phyloP scores from a whole-genome alignment of 208 protist genomes.

The Trypanosoma cruzi region DNA sequence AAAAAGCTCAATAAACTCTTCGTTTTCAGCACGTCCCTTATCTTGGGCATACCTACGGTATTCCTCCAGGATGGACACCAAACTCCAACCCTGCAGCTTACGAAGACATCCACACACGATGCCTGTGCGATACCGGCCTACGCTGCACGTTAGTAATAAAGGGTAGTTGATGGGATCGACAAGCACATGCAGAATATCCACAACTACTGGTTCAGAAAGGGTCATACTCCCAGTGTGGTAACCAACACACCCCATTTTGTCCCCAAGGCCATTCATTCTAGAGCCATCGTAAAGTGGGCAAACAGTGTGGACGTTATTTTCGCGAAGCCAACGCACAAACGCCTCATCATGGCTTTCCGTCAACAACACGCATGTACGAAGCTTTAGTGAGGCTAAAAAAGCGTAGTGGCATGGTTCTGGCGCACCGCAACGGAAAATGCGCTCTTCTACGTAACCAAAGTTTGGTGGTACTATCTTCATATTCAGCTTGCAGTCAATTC shows the following conservation, averaged over 20 bases:
- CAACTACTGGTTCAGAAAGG: conserved; percentile 82
- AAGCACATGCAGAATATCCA: conserved; percentile 94
- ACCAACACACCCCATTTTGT: conserved; percentile 21
- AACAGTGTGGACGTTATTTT: conserved; percentile 90
- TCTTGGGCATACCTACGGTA: conserved; percentile 96
- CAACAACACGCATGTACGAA: conserved; percentile 96
- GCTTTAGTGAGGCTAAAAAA: conserved; percentile 95
- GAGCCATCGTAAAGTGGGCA: conserved; percentile 60
- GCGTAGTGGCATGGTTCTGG: conserved; percentile 96
- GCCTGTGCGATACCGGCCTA: conserved; percentile 97
- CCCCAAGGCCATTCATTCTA: conserved; percentile 14
- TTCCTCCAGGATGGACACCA: conserved; percentile 98
- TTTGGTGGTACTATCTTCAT: conserved; percentile 95
- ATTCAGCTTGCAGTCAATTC: not conserved
- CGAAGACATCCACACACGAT: conserved; percentile 98
- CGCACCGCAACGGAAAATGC: conserved; percentile 96
- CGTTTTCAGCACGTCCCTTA: conserved; percentile 95
- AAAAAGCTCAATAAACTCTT: conserved; percentile 99
- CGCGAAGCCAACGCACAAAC: conserved; percentile 94
- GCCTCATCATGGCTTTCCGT: conserved; percentile 90
- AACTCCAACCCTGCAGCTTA: conserved; percentile 97
- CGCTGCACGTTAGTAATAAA: conserved; percentile 96
- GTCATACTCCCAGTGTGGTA: conserved; percentile 62
- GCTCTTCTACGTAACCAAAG: conserved; percentile 97
- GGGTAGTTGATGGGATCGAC: conserved; percentile 96